A percentile compares a stretch with the other conserved stretches of the same genome.
Evolutionary conservation across 1,284 basidiomycete genomes (phyloP).

Genomic region (Butyriboletus appendiculatus): DNA sequence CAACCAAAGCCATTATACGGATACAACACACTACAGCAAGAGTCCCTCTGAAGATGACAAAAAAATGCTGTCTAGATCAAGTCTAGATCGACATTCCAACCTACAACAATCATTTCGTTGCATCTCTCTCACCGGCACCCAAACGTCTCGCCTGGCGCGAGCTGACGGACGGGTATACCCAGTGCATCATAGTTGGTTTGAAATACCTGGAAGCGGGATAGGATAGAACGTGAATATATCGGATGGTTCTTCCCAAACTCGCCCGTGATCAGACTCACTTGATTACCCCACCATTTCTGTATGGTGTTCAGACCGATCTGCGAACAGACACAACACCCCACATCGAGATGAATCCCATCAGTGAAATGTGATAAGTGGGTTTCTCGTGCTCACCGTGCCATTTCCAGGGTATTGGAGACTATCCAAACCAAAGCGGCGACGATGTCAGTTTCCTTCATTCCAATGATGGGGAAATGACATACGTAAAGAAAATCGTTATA

Average conservation of each 20-base stretch:
- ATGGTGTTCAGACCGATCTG: constrained; percentile 48
- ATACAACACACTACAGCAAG: not conserved
- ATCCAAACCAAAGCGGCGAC: not conserved
- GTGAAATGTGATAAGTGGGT: no score
- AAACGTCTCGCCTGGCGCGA: constrained; percentile 41
- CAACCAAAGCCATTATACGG: not conserved
- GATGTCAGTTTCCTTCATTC: not conserved
- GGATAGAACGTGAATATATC: not conserved
- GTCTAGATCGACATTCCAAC: not conserved
- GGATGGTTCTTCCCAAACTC: no score
- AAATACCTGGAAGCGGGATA: constrained; percentile 27
- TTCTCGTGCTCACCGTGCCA: constrained; percentile 25
- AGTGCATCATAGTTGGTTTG: constrained; percentile 39
- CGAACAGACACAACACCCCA: not conserved
- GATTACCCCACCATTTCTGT: constrained; percentile 57
- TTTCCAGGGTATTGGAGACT: constrained; percentile 36
- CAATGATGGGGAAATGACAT: constrained; percentile 10
- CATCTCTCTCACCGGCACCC: constrained; percentile 21
- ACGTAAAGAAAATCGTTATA: constrained; percentile 54
- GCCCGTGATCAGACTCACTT: constrained; percentile 17
- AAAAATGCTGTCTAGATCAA: not conserved
- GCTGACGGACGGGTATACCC: constrained; percentile 41
- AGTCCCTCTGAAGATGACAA: not conserved
- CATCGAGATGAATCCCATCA: not conserved
- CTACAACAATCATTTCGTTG: not conserved